Conservation (phyloP, 257 asterid genomes). For the Haberlea rhodopensis region DNA sequence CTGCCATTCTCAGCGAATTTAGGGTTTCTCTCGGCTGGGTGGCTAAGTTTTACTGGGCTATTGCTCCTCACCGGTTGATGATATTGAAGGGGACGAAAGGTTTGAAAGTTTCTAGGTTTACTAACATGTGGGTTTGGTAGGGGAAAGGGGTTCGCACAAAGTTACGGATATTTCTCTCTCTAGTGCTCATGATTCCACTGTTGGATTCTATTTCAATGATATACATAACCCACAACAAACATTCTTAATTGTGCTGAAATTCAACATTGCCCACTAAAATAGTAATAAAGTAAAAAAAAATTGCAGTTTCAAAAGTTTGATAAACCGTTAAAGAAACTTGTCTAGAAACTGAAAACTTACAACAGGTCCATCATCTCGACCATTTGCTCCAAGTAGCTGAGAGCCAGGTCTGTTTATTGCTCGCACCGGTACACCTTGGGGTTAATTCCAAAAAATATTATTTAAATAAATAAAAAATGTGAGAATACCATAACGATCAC, state of each 20-base stretch:
- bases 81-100: too few species aligned
- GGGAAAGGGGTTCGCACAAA: too few species aligned
- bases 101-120: too few species aligned
- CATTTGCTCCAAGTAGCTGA: conserved; percentile 86
- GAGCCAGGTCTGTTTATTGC: conserved; percentile 91
- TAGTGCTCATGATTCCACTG: too few species aligned
- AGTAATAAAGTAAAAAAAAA: too few species aligned
- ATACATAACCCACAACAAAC: not conserved
- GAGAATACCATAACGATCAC: not conserved
- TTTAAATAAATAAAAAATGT: not conserved
- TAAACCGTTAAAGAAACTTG: conserved; percentile 4
- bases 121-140: too few species aligned
- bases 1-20: too few species aligned
- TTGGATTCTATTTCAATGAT: too few species aligned
- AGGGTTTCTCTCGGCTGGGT: too few species aligned
- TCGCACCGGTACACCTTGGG: conserved; percentile 74
- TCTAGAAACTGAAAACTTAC: conserved; percentile 54
- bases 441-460: conserved; percentile 25
- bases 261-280: not conserved
- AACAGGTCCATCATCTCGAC: conserved; percentile 94
- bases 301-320: not conserved
- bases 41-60: too few species aligned
- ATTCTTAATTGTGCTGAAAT: not conserved
- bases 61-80: too few species aligned
- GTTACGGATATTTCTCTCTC: too few species aligned